Base-by-base conservation (phyloP, 2,329 filamentous ascomycete species). In the Fusarium sp. region DNA sequence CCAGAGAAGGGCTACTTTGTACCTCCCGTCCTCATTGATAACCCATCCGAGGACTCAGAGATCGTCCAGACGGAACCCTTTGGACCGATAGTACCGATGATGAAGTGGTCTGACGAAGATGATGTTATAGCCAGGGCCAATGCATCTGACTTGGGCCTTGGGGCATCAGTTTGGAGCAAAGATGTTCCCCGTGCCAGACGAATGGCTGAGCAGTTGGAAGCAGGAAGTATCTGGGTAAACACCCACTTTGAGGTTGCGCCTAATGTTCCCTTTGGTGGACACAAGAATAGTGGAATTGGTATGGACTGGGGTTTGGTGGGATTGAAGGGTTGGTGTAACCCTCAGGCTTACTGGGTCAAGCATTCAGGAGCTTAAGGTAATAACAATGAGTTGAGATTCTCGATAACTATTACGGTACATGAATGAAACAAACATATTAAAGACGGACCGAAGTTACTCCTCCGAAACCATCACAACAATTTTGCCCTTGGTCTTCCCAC, bases 181-280 rank as follows among this genome's bases (percentile, higher is more conserved):
- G 86, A 91, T 61, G 59, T 87, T 2, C 78, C 77, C 2, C 79
- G 82, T 6, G 88, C 87, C 0, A 81, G 82, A 32, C 78, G 80
- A 6, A 84, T 91, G 44, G 88, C 86, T 0, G 75, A 82, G 29
- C 81, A 83, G 48, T 75, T 91, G 13, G 84, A 89, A 70, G 84
- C 86, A 0, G 89, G 89, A 1, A 85, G 79, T 13, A 85, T 91
- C 1, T 91, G 87, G 84, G 85, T 91, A 69, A 91, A 91, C 77
- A 75, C 77, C 1, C 81, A 83, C 65, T 80, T 81, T n/a, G 80
- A 82, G 11, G 41, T 82, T 0, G 72, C 75, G 0, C 78, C 81
- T 0, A 69, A 79, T 3, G 78, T 78, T 4, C 81, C 84, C 0
- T 87, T 85, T 66, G 83, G 83, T 1, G 85, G 86, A 0, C 81